phyloP scores from a whole-genome alignment of 176 grass and related monocot species.

The Triticum monococcum region DNA sequence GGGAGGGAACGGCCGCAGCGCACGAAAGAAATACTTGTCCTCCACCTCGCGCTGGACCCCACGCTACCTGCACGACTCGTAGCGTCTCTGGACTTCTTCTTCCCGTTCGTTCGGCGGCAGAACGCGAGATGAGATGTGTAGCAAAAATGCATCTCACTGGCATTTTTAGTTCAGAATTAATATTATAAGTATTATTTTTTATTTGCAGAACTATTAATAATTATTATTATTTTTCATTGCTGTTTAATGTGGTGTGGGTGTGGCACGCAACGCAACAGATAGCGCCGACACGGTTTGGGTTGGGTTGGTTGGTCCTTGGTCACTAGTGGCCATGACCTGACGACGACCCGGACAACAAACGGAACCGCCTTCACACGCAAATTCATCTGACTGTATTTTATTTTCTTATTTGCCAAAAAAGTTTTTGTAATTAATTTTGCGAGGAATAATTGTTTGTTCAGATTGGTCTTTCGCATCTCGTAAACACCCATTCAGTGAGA shows the following conservation, averaged over 20 bases:
- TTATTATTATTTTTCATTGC: too few species aligned
- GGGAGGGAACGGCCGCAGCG: neutral
- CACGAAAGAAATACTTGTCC: conserved; percentile 7
- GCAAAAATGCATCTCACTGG: neutral
- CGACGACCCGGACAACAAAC: neutral
- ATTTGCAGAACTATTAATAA: too few species aligned
- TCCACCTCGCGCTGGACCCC: neutral
- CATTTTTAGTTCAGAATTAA: too few species aligned
- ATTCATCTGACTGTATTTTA: neutral
- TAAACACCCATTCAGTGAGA: too few species aligned
- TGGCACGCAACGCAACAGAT: neutral
- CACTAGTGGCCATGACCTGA: neutral
- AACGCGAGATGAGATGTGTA: neutral
- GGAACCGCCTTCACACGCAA: neutral
- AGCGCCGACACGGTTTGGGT: conserved; percentile 9
- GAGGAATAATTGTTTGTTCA: neutral
- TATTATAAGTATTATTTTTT: too few species aligned
- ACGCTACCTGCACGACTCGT: neutral
- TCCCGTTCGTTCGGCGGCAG: neutral
- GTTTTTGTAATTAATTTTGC: too few species aligned
- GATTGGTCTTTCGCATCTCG: neutral
- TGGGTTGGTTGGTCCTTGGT: conserved; percentile 14
- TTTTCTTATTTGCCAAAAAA: neutral
- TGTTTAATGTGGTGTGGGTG: neutral
- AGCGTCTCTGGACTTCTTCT: neutral